A percentile compares a stretch with the other conserved stretches of the same genome.
Evolutionary conservation across 2,329 filamentous ascomycete genomes (phyloP).

Genomic region (Stachybotrys echinatus): DNA sequence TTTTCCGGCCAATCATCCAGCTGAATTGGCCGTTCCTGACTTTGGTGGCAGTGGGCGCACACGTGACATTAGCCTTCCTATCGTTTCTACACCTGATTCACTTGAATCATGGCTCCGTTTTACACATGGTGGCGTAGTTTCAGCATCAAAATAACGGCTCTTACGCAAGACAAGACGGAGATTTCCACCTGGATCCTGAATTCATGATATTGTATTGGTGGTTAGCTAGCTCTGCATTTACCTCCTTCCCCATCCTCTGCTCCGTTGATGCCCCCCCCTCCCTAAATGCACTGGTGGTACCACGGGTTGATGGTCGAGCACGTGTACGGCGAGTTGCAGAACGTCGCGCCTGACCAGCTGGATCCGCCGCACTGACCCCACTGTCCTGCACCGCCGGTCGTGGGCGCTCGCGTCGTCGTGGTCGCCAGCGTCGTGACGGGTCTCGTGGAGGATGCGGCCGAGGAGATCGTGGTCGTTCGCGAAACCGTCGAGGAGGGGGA

Average conservation of each 20-base stretch:
- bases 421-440: not conserved
- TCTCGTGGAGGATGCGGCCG: not conserved
- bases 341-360: not conserved
- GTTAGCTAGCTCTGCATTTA: not conserved
- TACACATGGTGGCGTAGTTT: not conserved
- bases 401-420: not conserved
- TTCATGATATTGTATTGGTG: not conserved
- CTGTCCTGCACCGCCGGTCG: not conserved
- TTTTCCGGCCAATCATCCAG: not conserved
- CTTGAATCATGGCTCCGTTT: not conserved
- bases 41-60: not conserved
- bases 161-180: no score
- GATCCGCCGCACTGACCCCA: conserved; percentile 1
- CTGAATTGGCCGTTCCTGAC: not conserved
- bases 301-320: conserved; percentile 2
- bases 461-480: not conserved
- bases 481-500: not conserved
- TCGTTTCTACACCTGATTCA: not conserved
- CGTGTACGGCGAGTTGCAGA: not conserved
- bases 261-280: not conserved
- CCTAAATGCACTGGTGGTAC: conserved; percentile 1
- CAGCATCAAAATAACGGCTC: no score
- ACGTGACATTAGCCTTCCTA: not conserved
- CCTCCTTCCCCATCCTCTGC: not conserved
- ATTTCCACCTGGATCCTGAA: no score